Evolutionary conservation across 352 stramenopile genomes (phyloP), one percentile per base, ranked within the genome.

Genomic region (Phytophthora meadii): DNA sequence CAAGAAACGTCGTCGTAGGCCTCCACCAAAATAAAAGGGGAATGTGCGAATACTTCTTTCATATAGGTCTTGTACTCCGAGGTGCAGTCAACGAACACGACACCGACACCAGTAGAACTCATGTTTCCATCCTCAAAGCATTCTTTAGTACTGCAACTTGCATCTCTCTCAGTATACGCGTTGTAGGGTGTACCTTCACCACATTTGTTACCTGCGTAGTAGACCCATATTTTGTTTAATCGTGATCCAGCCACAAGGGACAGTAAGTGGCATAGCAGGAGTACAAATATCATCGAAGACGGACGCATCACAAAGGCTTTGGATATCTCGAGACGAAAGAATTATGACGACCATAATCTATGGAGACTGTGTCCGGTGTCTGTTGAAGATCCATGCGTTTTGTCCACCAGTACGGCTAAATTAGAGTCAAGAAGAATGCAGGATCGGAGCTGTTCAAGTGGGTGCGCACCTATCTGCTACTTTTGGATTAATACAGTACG

Each of bases 11-110:
- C 65, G 15, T 4, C 2, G 27, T 50, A 74, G 2, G n/a, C 19
- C 32, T 74, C 65, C 11, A 70, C 40, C 22, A 74, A 4, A 46
- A 74, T 70, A 11, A 51, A 74, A 6, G 65, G 65, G 25, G 59
- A 65, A 37, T 27, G 61, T 1, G 47, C 52, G 32, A 73, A 73
- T 1, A 24, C 28, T 5, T 51, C 47, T 4, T 22, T n/a, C 46
- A 64, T 61, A n/a, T 17, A 60, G 17, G 40, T 61, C 22, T 65
- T 54, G 53, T 73, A 73, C 37, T 73, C 52, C 7, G 58, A 65
- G n/a, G 65, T 69, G 24, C 65, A 73, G 25, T 69, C 65, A n/a
- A 69, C 54, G 2, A 53, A 60, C 2, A 27, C 48, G 34, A 69
- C 32, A 0, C 65, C 64, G 24, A 63, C 41, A 36, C 37, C 28